These are phyloP conservation scores for Persicaria maculosa DNA, from an alignment of 148 eudicot genomes.

Conservation along the genomic window DNA sequence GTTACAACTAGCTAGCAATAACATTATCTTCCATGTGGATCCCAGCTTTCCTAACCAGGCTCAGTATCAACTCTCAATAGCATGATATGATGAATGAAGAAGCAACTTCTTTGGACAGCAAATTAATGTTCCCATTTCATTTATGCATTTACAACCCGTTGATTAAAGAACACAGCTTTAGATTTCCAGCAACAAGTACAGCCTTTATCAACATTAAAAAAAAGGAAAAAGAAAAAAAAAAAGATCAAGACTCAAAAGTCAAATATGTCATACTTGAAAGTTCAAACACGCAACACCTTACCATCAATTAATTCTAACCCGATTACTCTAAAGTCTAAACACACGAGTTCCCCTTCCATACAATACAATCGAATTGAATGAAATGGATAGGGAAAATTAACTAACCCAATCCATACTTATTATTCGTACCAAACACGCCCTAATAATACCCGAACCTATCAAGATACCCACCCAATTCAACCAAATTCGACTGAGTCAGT, in stretches of 20 bases:
- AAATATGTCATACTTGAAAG: constrained; percentile 4
- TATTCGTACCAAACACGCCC: too few relatives aligned
- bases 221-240: too few relatives aligned
- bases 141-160: too few relatives aligned
- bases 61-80: neutral
- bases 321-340: neutral
- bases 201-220: too few relatives aligned
- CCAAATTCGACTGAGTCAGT: neutral
- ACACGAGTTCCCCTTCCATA: neutral
- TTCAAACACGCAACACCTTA: neutral
- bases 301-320: neutral
- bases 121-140: neutral
- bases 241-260: neutral
- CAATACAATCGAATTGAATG: too few relatives aligned
- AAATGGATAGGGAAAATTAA: too few relatives aligned
- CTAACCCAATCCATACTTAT: too few relatives aligned
- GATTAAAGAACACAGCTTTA: too few relatives aligned
- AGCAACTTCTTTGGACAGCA: neutral
- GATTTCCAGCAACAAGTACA: too few relatives aligned
- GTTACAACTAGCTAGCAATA: neutral
- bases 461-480: neutral
- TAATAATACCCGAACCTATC: neutral
- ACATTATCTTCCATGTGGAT: neutral
- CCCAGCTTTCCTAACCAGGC: too few relatives aligned
- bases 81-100: constrained; percentile 1